A percentile compares a stretch with the other conserved stretches of the same genome.
phyloP scores from a whole-genome alignment of 257 asterid genomes.

The Avicennia marina region DNA sequence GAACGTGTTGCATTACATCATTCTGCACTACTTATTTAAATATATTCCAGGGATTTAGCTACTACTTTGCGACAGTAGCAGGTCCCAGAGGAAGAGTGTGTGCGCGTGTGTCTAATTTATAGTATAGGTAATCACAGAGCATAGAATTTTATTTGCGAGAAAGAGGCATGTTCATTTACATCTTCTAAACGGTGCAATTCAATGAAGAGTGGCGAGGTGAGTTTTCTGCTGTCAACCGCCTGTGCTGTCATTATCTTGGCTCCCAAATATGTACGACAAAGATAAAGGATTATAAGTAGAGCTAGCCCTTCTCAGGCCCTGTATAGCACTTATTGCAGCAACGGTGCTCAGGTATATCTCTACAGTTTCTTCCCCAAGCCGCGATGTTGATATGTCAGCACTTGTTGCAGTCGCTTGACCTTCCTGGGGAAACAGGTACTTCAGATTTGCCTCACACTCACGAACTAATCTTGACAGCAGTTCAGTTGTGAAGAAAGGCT shows the following conservation, averaged over 20 bases:
- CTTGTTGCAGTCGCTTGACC: conserved; percentile 19
- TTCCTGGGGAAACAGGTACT: conserved; percentile 63
- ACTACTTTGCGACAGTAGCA: no score
- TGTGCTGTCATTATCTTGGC: conserved; percentile 34
- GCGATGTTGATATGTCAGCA: conserved; percentile 15
- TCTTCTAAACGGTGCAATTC: conserved; percentile 29
- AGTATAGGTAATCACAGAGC: not conserved
- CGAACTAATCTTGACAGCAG: conserved; percentile 62
- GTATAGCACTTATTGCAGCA: conserved; percentile 70
- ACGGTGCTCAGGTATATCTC: conserved; percentile 63
- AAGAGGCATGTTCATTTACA: conserved; percentile 24
- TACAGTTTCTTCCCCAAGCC: conserved; percentile 53
- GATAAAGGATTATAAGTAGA: conserved; percentile 72
- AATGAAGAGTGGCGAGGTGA: conserved; percentile 39
- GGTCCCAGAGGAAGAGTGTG: no score
- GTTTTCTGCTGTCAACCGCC: conserved; percentile 61
- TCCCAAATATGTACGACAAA: conserved; percentile 50
- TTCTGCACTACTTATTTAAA: no score
- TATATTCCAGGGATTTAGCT: no score
- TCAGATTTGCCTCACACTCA: conserved; percentile 85
- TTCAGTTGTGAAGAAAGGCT: conserved; percentile 83
- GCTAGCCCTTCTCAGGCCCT: conserved; percentile 62
- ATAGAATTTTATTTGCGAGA: conserved; percentile 22
- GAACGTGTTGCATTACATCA: no score
- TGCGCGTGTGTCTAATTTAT: no score